Evolutionary conservation across 1,284 basidiomycete species (phyloP).

Genomic region (Ustilago lituana): DNA sequence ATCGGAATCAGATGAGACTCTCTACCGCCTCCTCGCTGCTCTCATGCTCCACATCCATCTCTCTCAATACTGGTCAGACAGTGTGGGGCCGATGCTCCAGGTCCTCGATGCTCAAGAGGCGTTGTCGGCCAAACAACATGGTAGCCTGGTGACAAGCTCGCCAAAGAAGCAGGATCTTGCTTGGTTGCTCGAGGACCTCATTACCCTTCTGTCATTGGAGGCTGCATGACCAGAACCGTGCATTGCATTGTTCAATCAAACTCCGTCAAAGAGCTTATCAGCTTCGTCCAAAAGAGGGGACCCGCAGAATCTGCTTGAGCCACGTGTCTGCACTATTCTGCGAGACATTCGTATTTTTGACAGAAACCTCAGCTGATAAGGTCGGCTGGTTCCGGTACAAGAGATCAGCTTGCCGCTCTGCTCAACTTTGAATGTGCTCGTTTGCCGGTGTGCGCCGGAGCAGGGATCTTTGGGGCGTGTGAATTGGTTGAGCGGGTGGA

Average conservation of each 20-base stretch:
- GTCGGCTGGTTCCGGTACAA: background rate
- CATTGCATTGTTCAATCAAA: too few relatives aligned
- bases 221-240: background rate
- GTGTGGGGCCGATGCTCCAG: slow-evolving; percentile 76
- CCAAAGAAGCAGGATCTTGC: slow-evolving; percentile 25
- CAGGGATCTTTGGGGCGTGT: too few relatives aligned
- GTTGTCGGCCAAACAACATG: slow-evolving; percentile 7
- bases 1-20: slow-evolving; percentile 77
- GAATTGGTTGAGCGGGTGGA: too few relatives aligned
- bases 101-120: slow-evolving; percentile 71
- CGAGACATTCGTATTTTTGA: background rate
- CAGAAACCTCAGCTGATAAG: slow-evolving; percentile 3
- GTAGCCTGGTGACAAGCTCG: slow-evolving; percentile 17
- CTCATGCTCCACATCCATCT: slow-evolving; percentile 78
- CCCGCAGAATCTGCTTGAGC: background rate
- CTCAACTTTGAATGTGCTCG: too few relatives aligned
- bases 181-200: slow-evolving; percentile 26
- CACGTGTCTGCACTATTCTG: slow-evolving; percentile 1
- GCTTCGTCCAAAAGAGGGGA: background rate
- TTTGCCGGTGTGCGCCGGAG: too few relatives aligned
- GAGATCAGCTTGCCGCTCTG: background rate
- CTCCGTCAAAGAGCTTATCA: background rate
- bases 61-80: slow-evolving; percentile 71
- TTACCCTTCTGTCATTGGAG: slow-evolving; percentile 14
- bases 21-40: slow-evolving; percentile 76